Evolutionary conservation across 257 asterid genomes (phyloP), one percentile per base, ranked within the genome.

Genomic region (Plectranthus barbatus): DNA sequence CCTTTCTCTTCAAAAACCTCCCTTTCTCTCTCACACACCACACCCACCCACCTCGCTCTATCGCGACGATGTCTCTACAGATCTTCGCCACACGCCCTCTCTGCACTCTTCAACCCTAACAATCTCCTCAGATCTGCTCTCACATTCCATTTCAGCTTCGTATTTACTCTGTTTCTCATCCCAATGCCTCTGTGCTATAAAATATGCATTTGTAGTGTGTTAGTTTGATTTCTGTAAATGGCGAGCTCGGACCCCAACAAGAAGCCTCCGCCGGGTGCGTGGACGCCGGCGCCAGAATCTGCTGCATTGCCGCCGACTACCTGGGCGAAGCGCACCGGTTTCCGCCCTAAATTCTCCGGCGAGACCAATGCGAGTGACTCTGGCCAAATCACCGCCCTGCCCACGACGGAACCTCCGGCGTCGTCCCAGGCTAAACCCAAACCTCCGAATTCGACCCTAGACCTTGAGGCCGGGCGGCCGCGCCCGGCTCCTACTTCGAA

Each of bases 321-420:
- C 2, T 93, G 99, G 97, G 99, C 99, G 0, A 93, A 93, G 39
- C 80, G 85, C 15, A 93, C 97, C 33, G 99, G 96, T 3, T 93
- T 93, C 59, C 87, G 96, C 37, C 97, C 99, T 9, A 87, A 90
- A 74, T 85, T 93, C 71, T 87, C 96, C 23, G 99, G 97, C 6
- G 97, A 93, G 86, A 81, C 96, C 2, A 90, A 82, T 74, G 94
- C 94, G 56, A 76, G 76, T 18, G 89, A 85, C 44, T 89, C 97
- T 13, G 97, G 90, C 2, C 90, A 77, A 73, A 81, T 86, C 66
- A 72, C 71, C 6, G n/a, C 76, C 31, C 21, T 70, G 8, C 73
- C 82, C 57, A 79, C 75, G 51, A 70, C 76, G n/a, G 77, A 14
- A 48, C 50, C 76, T 36, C 64, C 77, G 34, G 62, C 79, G 2